Percentiles rank a stretch among this genome's conserved stretches.
Conservation (phyloP, 2,329 filamentous ascomycete genomes). For the Endoconidiophora polonica region DNA sequence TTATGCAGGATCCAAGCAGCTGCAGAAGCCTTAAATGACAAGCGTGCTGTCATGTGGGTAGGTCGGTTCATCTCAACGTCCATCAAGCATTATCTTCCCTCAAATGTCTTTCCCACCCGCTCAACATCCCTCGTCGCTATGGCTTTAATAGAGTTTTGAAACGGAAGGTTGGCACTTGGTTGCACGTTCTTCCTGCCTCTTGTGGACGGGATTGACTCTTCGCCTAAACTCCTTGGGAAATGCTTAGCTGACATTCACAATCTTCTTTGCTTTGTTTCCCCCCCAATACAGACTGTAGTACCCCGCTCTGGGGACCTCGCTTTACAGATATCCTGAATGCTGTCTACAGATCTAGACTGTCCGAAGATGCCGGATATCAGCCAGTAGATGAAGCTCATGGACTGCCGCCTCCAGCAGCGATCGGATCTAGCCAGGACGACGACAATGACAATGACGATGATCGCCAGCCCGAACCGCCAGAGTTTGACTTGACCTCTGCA, state of each 20-base stretch:
- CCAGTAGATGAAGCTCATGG: no score
- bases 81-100: slow-evolving; percentile 6
- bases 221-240: neutral
- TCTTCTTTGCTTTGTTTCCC: neutral
- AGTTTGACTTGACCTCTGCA: slow-evolving; percentile 8
- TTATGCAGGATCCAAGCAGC: slow-evolving; percentile 51
- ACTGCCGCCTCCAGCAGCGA: no score
- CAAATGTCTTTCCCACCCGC: neutral
- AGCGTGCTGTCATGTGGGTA: slow-evolving; percentile 61
- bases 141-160: neutral
- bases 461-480: neutral
- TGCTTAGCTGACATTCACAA: slow-evolving; percentile 5
- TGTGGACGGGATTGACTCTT: neutral
- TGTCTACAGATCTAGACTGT: slow-evolving; percentile 1
- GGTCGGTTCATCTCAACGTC: slow-evolving; percentile 35
- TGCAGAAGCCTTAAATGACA: slow-evolving; percentile 42
- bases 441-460: slow-evolving; percentile 16
- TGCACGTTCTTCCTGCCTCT: neutral
- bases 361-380: neutral
- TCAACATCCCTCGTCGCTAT: neutral
- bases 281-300: slow-evolving; percentile 28
- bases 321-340: slow-evolving; percentile 15
- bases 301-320: slow-evolving; percentile 21
- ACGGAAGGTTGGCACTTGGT: neutral
- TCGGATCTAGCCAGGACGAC: neutral